These are phyloP conservation scores for Venturia nashicola DNA, from an alignment of 2,329 filamentous ascomycete genomes.

Conservation along the genomic window DNA sequence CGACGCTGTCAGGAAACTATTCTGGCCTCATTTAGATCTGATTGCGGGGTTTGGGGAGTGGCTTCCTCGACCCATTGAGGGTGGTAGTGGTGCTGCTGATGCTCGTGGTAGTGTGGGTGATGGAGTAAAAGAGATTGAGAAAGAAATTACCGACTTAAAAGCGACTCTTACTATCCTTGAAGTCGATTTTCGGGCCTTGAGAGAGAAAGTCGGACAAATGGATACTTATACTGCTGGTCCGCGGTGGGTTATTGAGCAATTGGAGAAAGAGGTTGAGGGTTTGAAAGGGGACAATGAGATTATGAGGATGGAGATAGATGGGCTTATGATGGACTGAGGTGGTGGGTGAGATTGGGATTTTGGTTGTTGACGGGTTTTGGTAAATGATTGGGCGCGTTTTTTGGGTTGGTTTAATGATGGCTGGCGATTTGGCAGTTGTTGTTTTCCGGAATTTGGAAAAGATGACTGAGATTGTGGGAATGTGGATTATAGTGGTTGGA, in stretches of 20 bases:
- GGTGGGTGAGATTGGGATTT: not conserved
- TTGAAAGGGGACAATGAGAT: not conserved
- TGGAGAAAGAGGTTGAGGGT: not conserved
- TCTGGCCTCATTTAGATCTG: not conserved
- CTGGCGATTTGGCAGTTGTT: no score
- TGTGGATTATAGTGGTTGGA: no score
- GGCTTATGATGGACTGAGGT: not conserved
- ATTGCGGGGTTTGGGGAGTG: not conserved
- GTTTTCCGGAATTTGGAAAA: no score
- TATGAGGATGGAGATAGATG: not conserved
- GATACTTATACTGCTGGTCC: not conserved
- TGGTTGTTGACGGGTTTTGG: not conserved
- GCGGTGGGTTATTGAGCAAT: not conserved
- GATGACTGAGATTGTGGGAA: no score
- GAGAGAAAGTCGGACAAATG: not conserved
- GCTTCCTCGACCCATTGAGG: no score
- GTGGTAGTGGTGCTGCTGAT: no score
- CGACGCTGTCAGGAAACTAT: not conserved
- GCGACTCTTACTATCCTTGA: no score
- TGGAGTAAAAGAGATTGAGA: no score
- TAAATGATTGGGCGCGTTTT: no score
- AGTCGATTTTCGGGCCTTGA: not conserved
- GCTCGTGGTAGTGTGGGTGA: no score
- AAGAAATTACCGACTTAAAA: no score
- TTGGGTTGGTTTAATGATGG: no score